Conservation (phyloP, 2,329 filamentous ascomycete genomes). For the Pseudofabraea citricarpa region DNA sequence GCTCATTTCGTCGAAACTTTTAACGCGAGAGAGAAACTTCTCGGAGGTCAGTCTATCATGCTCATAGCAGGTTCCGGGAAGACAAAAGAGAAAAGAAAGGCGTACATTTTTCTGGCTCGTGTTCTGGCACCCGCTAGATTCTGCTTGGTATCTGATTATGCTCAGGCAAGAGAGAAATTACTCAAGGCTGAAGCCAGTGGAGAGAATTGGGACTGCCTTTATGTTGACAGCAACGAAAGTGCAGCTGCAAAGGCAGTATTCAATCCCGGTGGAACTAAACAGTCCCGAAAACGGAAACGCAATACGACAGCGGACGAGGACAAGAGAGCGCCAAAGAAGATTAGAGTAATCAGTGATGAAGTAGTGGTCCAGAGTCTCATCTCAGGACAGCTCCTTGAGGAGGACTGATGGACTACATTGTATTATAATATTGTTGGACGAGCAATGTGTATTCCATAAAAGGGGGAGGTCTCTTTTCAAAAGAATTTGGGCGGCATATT, state of each 20-base stretch:
- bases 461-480: too few relatives aligned
- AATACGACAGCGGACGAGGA: constrained; percentile 28
- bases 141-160: constrained; percentile 57
- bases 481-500: too few relatives aligned
- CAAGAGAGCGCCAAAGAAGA: constrained; percentile 39
- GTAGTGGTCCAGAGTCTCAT: constrained; percentile 91
- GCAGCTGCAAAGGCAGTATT: constrained; percentile 34
- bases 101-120: constrained; percentile 76
- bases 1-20: constrained; percentile 56
- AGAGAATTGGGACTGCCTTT: constrained; percentile 68
- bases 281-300: constrained; percentile 43
- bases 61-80: constrained; percentile 64
- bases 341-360: constrained; percentile 75
- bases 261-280: constrained; percentile 28
- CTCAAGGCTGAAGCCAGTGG: constrained; percentile 41
- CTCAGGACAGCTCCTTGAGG: constrained; percentile 63
- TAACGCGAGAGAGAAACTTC: constrained; percentile 52
- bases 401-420: background rate
- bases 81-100: constrained; percentile 58
- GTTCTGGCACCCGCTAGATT: constrained; percentile 69
- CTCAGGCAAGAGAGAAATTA: constrained; percentile 59
- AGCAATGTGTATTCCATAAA: too few relatives aligned
- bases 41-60: constrained; percentile 63
- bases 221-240: constrained; percentile 59
- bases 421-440: background rate